Percentiles rank a stretch among this genome's conserved stretches.
Evolutionary conservation across 2,329 filamentous ascomycete genomes (phyloP).

Genomic region (Thielaviopsis ethacetica): DNA sequence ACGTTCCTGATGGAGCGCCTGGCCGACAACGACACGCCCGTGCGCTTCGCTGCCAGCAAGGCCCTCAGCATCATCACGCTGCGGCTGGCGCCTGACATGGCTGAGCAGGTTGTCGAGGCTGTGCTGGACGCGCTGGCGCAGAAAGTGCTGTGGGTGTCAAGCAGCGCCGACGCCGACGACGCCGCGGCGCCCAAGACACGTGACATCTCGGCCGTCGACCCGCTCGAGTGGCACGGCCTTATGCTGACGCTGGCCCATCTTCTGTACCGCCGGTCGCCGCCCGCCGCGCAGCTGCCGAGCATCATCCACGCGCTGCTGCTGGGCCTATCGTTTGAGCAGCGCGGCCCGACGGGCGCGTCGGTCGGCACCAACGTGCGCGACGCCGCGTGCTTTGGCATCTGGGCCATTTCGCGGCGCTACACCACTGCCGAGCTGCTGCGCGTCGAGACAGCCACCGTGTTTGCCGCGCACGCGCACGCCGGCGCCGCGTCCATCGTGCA

Average conservation of each 20-base stretch:
- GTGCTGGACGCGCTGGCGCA: slow-evolving; percentile 54
- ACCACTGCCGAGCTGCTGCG: slow-evolving; percentile 58
- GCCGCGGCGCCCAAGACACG: slow-evolving; percentile 23
- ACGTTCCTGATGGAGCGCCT: slow-evolving; percentile 64
- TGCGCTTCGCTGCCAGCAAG: slow-evolving; percentile 82
- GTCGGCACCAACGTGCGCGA: slow-evolving; percentile 84
- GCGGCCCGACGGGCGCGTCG: slow-evolving; percentile 68
- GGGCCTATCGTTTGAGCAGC: slow-evolving; percentile 76
- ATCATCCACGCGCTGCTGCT: slow-evolving; percentile 64
- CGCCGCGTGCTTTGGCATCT: slow-evolving; percentile 90
- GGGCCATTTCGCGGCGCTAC: slow-evolving; percentile 80
- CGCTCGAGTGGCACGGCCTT: slow-evolving; percentile 80
- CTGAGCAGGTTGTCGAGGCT: slow-evolving; percentile 71
- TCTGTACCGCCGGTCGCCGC: slow-evolving; percentile 69
- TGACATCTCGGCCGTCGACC: slow-evolving; percentile 60
- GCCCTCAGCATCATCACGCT: slow-evolving; percentile 74
- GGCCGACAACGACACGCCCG: slow-evolving; percentile 77
- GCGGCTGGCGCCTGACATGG: slow-evolving; percentile 65
- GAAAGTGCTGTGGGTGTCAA: slow-evolving; percentile 36
- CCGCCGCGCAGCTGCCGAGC: slow-evolving; percentile 49
- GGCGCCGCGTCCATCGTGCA: slow-evolving; percentile 44
- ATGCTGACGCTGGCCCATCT: slow-evolving; percentile 77
- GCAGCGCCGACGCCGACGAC: slow-evolving; percentile 22
- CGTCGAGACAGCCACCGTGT: slow-evolving; percentile 34
- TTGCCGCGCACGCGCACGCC: slow-evolving; percentile 23